Conservation (phyloP, 805 yeast genomes). For the Candida corydali region DNA sequence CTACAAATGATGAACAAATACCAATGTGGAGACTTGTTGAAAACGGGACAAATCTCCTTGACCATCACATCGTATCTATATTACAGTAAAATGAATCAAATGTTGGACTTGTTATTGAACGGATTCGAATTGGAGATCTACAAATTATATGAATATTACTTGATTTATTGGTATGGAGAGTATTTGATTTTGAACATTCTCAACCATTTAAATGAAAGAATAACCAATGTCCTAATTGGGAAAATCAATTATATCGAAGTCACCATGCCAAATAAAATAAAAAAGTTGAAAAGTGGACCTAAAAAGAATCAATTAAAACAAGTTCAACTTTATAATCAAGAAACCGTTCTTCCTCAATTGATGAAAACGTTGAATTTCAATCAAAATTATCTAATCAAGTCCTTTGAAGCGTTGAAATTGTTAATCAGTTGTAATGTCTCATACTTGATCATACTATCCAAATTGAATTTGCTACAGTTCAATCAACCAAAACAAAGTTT, state of each 20-base stretch:
- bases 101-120: conserved; percentile 67
- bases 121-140: conserved; percentile 77
- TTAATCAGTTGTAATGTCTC: conserved; percentile 19
- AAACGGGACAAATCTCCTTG: conserved; percentile 42
- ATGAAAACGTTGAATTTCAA: conserved; percentile 20
- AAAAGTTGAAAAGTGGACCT: conserved; percentile 48
- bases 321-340: conserved; percentile 26
- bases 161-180: conserved; percentile 66
- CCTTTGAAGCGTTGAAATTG: conserved; percentile 14
- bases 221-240: conserved; percentile 26
- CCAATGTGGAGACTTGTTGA: conserved; percentile 35
- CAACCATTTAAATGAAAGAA: conserved; percentile 43
- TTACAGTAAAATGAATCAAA: conserved; percentile 58
- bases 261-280: conserved; percentile 34
- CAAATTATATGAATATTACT: conserved; percentile 61
- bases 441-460: conserved; percentile 16
- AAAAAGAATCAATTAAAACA: conserved; percentile 37
- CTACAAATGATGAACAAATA: conserved; percentile 30
- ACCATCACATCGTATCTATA: conserved; percentile 72
- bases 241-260: conserved; percentile 32
- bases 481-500: conserved; percentile 19
- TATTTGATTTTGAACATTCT: conserved; percentile 39
- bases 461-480: conserved; percentile 18
- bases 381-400: conserved; percentile 16
- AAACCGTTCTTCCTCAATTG: conserved; percentile 32